Evolutionary conservation across 129 eudicot species (phyloP).

Genomic region (Helianthus tuberosus): DNA sequence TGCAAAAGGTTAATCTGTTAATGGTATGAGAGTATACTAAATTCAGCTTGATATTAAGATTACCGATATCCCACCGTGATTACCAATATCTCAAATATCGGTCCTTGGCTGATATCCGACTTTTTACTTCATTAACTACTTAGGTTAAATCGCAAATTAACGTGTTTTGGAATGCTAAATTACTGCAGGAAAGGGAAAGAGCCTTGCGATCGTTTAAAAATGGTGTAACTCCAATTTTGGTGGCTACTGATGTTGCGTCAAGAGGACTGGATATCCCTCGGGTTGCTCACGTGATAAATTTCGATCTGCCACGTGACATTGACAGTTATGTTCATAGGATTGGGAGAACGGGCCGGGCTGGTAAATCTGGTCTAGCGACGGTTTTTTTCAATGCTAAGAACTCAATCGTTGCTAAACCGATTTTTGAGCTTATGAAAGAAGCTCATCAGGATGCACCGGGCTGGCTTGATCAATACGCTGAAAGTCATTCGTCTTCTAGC

Average conservation of each 20-base stretch:
- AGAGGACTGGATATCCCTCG: conserved; percentile 71
- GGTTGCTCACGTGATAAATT: conserved; percentile 73
- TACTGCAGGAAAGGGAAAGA: conserved; percentile 59
- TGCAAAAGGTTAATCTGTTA: no score
- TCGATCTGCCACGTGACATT: conserved; percentile 64
- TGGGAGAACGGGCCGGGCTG: conserved; percentile 81
- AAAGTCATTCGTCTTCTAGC: conserved; percentile 19
- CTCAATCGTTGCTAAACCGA: conserved; percentile 46
- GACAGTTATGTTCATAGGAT: conserved; percentile 80
- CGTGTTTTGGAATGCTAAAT: background rate
- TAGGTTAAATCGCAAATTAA: background rate
- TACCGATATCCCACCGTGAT: no score
- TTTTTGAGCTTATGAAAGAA: conserved; percentile 63
- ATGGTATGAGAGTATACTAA: no score
- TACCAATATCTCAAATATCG: no score
- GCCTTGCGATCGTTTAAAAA: conserved; percentile 51
- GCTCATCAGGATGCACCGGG: conserved; percentile 65
- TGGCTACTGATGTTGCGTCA: conserved; percentile 81
- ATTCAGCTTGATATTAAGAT: no score
- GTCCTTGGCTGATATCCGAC: no score
- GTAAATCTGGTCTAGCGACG: conserved; percentile 78
- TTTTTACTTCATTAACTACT: no score
- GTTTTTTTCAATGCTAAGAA: conserved; percentile 61
- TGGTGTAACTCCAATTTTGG: conserved; percentile 62
- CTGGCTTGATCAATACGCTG: conserved; percentile 62